These are phyloP conservation scores for Moniliophthora roreri DNA, from an alignment of 1,284 basidiomycete genomes.

Conservation along the genomic window DNA sequence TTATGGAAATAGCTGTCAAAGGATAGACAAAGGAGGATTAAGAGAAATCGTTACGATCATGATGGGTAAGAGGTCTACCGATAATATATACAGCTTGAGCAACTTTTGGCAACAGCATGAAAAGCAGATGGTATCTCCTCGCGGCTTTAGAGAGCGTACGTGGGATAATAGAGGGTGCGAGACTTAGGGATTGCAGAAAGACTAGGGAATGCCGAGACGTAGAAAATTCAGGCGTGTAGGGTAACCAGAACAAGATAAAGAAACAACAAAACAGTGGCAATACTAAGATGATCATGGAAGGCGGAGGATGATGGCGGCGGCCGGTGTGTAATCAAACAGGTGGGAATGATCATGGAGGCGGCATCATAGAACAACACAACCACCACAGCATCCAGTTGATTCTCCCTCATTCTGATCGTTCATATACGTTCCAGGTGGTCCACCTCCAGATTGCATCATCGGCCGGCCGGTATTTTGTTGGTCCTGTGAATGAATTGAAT, in stretches of 20 bases:
- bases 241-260: conserved; percentile 6
- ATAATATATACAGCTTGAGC: background rate
- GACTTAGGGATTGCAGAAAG: too few relatives aligned
- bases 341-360: too few relatives aligned
- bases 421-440: conserved; percentile 33
- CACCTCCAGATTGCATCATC: conserved; percentile 27
- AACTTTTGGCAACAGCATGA: background rate
- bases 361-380: conserved; percentile 56
- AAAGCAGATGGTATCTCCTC: background rate
- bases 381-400: conserved; percentile 54
- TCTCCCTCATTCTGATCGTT: conserved; percentile 36
- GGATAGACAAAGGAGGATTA: background rate
- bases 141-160: background rate
- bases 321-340: conserved; percentile 1
- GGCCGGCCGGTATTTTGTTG: conserved; percentile 43
- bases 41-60: conserved; percentile 1
- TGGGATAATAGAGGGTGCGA: too few relatives aligned
- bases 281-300: conserved; percentile 4
- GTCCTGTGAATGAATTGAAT: conserved; percentile 29
- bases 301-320: conserved; percentile 6
- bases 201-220: too few relatives aligned
- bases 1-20: too few relatives aligned
- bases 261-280: conserved; percentile 6
- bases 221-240: too few relatives aligned
- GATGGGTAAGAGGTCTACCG: background rate